These are phyloP conservation scores for Chlorophyllum brunneum DNA, from an alignment of 768 basidiomycete genomes.

Conservation along the genomic window DNA sequence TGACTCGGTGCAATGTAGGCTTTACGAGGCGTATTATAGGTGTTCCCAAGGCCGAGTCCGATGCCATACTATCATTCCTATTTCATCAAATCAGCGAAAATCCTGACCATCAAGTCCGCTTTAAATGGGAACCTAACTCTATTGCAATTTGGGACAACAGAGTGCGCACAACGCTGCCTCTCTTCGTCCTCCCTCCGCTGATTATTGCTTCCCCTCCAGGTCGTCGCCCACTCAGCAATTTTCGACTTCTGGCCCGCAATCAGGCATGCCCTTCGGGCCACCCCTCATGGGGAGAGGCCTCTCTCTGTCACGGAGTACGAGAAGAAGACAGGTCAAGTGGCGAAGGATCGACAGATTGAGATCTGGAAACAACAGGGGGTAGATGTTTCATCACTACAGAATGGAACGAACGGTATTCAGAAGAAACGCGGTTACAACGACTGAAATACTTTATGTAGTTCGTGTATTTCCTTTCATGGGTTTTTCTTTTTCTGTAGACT, in stretches of 20 bases:
- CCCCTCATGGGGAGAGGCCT: constrained; percentile 78
- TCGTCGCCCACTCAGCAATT: constrained; percentile 74
- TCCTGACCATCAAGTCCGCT: constrained; percentile 71
- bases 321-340: constrained; percentile 54
- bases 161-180: constrained; percentile 36
- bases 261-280: constrained; percentile 76
- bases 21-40: constrained; percentile 80
- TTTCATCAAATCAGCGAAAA: constrained; percentile 69
- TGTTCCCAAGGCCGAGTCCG: constrained; percentile 80
- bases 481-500: background rate
- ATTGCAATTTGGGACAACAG: constrained; percentile 89
- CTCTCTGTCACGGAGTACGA: constrained; percentile 74
- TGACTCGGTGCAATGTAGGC: constrained; percentile 31
- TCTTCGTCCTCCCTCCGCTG: background rate
- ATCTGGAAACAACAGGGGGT: constrained; percentile 68
- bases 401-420: constrained; percentile 20
- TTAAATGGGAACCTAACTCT: constrained; percentile 73
- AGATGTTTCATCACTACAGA: constrained; percentile 20
- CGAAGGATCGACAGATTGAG: constrained; percentile 71
- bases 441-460: constrained; percentile 23
- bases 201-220: constrained; percentile 29
- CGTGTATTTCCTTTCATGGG: background rate
- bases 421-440: constrained; percentile 58
- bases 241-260: constrained; percentile 81
- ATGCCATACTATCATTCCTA: constrained; percentile 64